These are phyloP conservation scores for Phyllosticta ampelicida DNA, from an alignment of 2,329 filamentous ascomycete species.

Conservation along the genomic window DNA sequence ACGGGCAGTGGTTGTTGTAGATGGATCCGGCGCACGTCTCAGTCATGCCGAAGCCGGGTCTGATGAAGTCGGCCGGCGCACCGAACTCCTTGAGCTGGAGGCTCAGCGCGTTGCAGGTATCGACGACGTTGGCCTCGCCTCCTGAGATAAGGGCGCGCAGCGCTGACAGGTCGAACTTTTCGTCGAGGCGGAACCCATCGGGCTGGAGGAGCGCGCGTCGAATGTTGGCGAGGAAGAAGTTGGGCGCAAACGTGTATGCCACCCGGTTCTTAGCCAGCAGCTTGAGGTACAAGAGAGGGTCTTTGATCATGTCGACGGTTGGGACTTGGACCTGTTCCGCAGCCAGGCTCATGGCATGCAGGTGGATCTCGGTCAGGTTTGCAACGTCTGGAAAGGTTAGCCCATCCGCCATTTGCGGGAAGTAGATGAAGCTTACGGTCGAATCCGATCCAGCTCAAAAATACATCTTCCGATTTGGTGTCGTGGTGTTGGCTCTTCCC, in stretches of 20 bases:
- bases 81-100: constrained; percentile 23
- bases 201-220: not conserved
- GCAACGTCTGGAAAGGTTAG: constrained; percentile 32
- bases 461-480: constrained; percentile 9
- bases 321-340: constrained; percentile 38
- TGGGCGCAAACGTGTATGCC: constrained; percentile 36
- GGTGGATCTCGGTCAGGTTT: constrained; percentile 40
- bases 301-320: constrained; percentile 29
- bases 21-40: constrained; percentile 44
- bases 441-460: constrained; percentile 40
- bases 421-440: constrained; percentile 27
- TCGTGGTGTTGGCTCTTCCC: constrained; percentile 27
- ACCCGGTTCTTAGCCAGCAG: constrained; percentile 33
- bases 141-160: constrained; percentile 31
- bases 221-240: constrained; percentile 29
- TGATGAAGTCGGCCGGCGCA: constrained; percentile 24
- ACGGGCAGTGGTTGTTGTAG: constrained; percentile 32
- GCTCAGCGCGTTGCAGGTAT: constrained; percentile 22
- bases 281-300: constrained; percentile 30
- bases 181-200: constrained; percentile 8
- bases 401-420: not conserved
- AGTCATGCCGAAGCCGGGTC: constrained; percentile 40
- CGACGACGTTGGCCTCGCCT: constrained; percentile 36
- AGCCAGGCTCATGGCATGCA: constrained; percentile 36
- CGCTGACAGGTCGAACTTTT: constrained; percentile 18